These are phyloP conservation scores for Penicillium turbatum DNA, from an alignment of 495 filamentous ascomycete genomes.

Conservation along the genomic window DNA sequence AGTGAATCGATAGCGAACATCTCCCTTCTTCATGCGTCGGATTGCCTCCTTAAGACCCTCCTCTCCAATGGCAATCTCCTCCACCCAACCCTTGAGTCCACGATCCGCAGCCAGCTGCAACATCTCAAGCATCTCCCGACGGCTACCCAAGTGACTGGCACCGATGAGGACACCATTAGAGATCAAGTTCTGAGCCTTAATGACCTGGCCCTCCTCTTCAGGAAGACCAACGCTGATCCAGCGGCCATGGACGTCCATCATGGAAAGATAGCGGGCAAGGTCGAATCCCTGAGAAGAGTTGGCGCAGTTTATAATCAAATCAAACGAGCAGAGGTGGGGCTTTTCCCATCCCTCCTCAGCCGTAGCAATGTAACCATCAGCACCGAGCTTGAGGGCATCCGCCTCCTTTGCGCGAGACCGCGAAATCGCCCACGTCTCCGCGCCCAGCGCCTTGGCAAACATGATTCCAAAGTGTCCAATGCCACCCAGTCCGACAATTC, in stretches of 20 bases:
- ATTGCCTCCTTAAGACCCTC: slow-evolving; percentile 66
- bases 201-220: slow-evolving; percentile 67
- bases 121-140: slow-evolving; percentile 80
- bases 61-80: slow-evolving; percentile 68
- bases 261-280: slow-evolving; percentile 64
- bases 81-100: slow-evolving; percentile 76
- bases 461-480: slow-evolving; percentile 70
- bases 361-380: slow-evolving; percentile 69
- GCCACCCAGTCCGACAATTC: slow-evolving; percentile 73
- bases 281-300: slow-evolving; percentile 67
- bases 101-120: slow-evolving; percentile 75
- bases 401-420: slow-evolving; percentile 63
- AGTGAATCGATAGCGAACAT: slow-evolving; percentile 66
- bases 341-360: slow-evolving; percentile 61
- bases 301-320: slow-evolving; percentile 70
- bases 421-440: slow-evolving; percentile 67
- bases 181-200: slow-evolving; percentile 74
- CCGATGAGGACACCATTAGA: slow-evolving; percentile 75
- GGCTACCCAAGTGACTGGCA: slow-evolving; percentile 75
- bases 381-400: slow-evolving; percentile 64
- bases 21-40: slow-evolving; percentile 62
- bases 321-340: slow-evolving; percentile 55
- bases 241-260: slow-evolving; percentile 77
- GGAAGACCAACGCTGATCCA: slow-evolving; percentile 84
- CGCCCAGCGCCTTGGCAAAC: slow-evolving; percentile 67